Conservation (phyloP, 768 basidiomycete genomes). For the Boletellus emodensis region DNA sequence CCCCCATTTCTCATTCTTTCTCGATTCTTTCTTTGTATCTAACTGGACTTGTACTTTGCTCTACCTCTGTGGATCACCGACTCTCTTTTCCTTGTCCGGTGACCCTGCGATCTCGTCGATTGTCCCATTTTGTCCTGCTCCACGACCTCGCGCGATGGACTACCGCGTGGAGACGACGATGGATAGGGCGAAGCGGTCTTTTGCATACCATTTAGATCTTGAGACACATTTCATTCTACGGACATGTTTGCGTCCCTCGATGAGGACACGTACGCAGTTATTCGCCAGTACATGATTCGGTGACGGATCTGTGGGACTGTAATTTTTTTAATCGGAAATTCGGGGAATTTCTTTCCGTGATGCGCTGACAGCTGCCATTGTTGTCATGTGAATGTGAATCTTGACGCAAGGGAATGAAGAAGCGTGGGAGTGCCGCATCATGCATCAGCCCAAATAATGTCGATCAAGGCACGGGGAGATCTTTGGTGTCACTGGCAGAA, state of each 20-base stretch:
- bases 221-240: slow-evolving; percentile 10
- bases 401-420: too few species aligned
- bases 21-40: slow-evolving; percentile 13
- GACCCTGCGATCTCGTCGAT: neutral
- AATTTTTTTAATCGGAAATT: too few species aligned
- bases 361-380: too few species aligned
- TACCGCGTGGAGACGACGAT: slow-evolving; percentile 1
- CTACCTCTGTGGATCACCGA: slow-evolving; percentile 2
- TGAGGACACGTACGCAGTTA: slow-evolving; percentile 3
- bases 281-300: neutral
- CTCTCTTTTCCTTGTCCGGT: neutral
- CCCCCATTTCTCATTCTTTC: neutral
- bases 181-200: neutral
- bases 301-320: too few species aligned
- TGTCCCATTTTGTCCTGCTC: neutral
- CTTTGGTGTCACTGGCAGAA: too few species aligned
- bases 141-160: neutral
- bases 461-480: too few species aligned
- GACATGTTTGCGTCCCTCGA: slow-evolving; percentile 10
- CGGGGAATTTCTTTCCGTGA: neutral
- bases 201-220: slow-evolving; percentile 9
- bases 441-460: too few species aligned
- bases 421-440: too few species aligned
- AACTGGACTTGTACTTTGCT: slow-evolving; percentile 20
- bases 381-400: too few species aligned